Evolutionary conservation across 2,329 filamentous ascomycete species (phyloP).

Genomic region (Ophiostoma quercus): DNA sequence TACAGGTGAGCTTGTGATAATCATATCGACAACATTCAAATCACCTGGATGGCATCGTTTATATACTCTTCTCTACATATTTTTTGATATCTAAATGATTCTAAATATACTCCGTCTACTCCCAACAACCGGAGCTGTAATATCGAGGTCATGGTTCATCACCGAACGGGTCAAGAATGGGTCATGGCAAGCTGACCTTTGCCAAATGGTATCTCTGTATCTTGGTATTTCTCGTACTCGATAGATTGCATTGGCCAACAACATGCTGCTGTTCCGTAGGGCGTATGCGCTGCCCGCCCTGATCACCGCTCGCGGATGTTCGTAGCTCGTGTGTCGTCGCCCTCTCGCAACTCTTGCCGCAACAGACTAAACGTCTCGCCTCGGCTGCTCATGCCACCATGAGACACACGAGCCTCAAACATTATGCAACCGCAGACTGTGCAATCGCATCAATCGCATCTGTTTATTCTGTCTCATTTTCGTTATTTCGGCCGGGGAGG

Average conservation of each 20-base stretch:
- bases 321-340: neutral
- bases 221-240: neutral
- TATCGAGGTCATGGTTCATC: slow-evolving; percentile 16
- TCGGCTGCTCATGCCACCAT: neutral
- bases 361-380: neutral
- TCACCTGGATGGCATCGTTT: neutral
- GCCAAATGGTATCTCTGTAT: neutral
- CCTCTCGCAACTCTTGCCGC: neutral
- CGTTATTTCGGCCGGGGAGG: neutral
- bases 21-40: neutral
- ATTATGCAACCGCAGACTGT: neutral
- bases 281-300: neutral
- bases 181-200: slow-evolving; percentile 18
- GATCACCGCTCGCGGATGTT: neutral
- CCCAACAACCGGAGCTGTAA: neutral
- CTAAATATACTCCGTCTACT: neutral
- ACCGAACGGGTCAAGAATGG: slow-evolving; percentile 11
- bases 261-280: neutral
- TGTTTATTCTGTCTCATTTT: neutral
- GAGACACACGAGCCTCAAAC: slow-evolving; percentile 1
- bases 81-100: neutral
- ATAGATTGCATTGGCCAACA: neutral
- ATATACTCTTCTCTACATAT: neutral
- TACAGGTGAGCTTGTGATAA: neutral
- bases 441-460: neutral